Evolutionary conservation across 192 early-diverging fungal genomes (phyloP), one percentile per base, ranked within the genome.

Genomic region (Lobulomyces angularis): DNA sequence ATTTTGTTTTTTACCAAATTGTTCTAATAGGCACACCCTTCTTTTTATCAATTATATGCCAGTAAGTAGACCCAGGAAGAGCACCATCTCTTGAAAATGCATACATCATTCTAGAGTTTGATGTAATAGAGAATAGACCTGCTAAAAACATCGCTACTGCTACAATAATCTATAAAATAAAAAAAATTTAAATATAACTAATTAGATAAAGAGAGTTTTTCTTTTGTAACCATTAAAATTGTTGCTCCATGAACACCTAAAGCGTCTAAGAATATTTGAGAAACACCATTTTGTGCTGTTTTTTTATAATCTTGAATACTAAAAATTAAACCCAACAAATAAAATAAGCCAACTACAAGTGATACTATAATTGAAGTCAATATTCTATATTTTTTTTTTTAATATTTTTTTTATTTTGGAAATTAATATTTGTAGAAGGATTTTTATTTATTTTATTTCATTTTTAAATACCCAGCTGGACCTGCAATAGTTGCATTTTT

Each of bases 51-150:
- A 70, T 41, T n/a, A 49, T 37, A 31, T 32, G 16, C 45, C 46
- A 59, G 48, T 53, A 58, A 7, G 14, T 27, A 23, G 58, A 62
- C 22, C 35, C 37, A 22, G 69, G 65, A 27, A 72, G 50, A 17
- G 57, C 61, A 16, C 56, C 55, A 50, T 71, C 69, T 32, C 69
- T 61, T 42, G 65, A 53, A 43, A 71, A 65, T 5, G 69, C 62
- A 43, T 69, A 72, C 24, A 70, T 47, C 58, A 59, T 62, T 30
- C 67, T 48, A 19, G 59, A 59, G 52, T 62, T 66, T 31, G 66
- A 55, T 14, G 58, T 50, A 21, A 64, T 42, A 14, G 61, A 51
- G 22, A 40, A 46, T 33, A 70, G 49, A n/a, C 61, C 55, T 35
- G 57, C 57, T 25, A 46, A 32, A 46, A 51, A 61, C 18, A 50